Conservation (phyloP, 345 rosid genomes). For the Erysimum cheiranthoides region DNA sequence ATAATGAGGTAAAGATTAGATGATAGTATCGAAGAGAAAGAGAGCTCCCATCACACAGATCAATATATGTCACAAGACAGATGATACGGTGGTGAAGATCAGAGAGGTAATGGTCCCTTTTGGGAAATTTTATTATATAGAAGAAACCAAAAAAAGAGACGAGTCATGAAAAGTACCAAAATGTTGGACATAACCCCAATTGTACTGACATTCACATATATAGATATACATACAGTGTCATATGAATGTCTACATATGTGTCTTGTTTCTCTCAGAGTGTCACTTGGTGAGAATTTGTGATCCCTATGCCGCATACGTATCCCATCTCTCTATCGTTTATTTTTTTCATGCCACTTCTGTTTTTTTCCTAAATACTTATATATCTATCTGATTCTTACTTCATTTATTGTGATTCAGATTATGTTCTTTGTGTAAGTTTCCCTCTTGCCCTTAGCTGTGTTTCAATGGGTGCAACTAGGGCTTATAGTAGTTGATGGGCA, state of each 20-base stretch:
- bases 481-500: constrained; percentile 25
- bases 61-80: constrained; percentile 33
- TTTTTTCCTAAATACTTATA: constrained; percentile 30
- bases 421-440: constrained; percentile 24
- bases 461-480: constrained; percentile 39
- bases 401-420: constrained; percentile 37
- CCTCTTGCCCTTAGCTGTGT: constrained; percentile 28
- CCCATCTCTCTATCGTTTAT: constrained; percentile 46
- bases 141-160: constrained; percentile 41
- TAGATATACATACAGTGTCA: constrained; percentile 22
- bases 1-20: constrained; percentile 27
- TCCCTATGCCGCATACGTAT: constrained; percentile 45
- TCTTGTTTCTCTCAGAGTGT: constrained; percentile 38
- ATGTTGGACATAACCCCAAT: constrained; percentile 42
- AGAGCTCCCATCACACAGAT: constrained; percentile 24
- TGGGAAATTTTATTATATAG: constrained; percentile 22
- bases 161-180: constrained; percentile 46
- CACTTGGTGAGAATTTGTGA: constrained; percentile 40
- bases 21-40: constrained; percentile 36
- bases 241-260: constrained; percentile 31
- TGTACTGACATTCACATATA: constrained; percentile 38
- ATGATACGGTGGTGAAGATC: constrained; percentile 40
- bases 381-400: constrained; percentile 35
- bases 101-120: constrained; percentile 45
- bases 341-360: constrained; percentile 41